Conservation (phyloP, 306 rosid species). For the Lagenaria siceraria region DNA sequence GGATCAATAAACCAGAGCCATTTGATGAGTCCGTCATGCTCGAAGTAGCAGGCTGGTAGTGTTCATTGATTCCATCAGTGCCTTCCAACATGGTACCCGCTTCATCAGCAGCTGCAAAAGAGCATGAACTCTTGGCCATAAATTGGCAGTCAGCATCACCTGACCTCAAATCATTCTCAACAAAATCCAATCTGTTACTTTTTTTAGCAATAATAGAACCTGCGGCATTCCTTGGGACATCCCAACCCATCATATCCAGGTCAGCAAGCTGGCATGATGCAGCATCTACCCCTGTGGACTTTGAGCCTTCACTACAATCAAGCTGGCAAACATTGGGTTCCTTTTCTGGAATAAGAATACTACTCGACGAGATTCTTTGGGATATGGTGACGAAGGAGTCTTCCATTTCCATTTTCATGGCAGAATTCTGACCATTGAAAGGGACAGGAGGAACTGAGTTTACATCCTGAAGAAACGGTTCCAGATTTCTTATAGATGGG, state of each 20-base stretch:
- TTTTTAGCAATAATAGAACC: constrained; percentile 18
- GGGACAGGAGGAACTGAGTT: constrained; percentile 17
- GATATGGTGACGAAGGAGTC: constrained; percentile 16
- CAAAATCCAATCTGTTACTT: constrained; percentile 10
- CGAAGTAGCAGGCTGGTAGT: constrained; percentile 33
- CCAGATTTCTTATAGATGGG: constrained; percentile 14
- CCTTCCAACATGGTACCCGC: constrained; percentile 27
- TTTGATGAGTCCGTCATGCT: constrained; percentile 55
- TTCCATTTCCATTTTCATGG: constrained; percentile 37
- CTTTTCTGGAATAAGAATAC: constrained; percentile 8
- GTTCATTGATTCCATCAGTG: constrained; percentile 28
- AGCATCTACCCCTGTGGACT: constrained; percentile 22
- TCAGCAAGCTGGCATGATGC: constrained; percentile 16
- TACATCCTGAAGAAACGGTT: constrained; percentile 14
- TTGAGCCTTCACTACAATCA: constrained; percentile 30
- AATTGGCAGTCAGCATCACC: constrained; percentile 21
- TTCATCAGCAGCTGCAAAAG: constrained; percentile 24
- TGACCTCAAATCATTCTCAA: constrained; percentile 12
- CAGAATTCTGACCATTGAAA: constrained; percentile 14
- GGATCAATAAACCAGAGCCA: constrained; percentile 28
- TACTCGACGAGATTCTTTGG: constrained; percentile 11
- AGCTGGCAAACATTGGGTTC: constrained; percentile 16
- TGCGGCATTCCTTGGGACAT: constrained; percentile 18
- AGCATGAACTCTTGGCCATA: constrained; percentile 27
- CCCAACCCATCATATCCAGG: constrained; percentile 14